phyloP scores from a whole-genome alignment of 2,329 filamentous ascomycete species.

The Tolypocladium inflatum region DNA sequence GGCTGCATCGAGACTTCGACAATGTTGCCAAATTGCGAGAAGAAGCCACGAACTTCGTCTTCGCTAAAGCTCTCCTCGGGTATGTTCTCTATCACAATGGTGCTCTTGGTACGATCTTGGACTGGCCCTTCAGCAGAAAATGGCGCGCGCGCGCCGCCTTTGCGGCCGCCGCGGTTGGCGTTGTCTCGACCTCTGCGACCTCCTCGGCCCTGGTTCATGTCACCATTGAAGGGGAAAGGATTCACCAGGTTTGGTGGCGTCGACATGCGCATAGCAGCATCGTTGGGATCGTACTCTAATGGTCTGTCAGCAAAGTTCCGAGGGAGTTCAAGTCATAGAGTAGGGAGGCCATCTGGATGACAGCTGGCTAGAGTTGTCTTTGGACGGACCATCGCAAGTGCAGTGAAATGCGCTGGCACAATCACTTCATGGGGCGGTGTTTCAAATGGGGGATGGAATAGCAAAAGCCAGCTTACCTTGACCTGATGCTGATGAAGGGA shows the following conservation, averaged over 20 bases:
- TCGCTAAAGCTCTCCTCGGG: constrained; percentile 62
- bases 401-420: not conserved
- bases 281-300: constrained; percentile 22
- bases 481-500: constrained; percentile 16
- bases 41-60: constrained; percentile 56
- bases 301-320: constrained; percentile 5
- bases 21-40: constrained; percentile 61
- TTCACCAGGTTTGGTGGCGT: constrained; percentile 8
- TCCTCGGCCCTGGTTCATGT: constrained; percentile 21
- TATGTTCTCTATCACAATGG: constrained; percentile 69
- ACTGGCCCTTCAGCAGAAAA: constrained; percentile 58
- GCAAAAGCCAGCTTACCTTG: constrained; percentile 13
- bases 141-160: constrained; percentile 34
- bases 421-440: not conserved
- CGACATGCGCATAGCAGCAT: constrained; percentile 15
- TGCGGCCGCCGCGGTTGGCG: constrained; percentile 24
- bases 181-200: constrained; percentile 20
- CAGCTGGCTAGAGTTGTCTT: not conserved
- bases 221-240: constrained; percentile 11
- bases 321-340: not conserved
- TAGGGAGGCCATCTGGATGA: not conserved
- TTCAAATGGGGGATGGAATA: not conserved
- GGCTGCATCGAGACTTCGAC: constrained; percentile 54
- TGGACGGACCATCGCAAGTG: not conserved
- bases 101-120: constrained; percentile 52